Percentiles rank a stretch among this genome's conserved stretches.
Conservation (phyloP, 352 stramenopile species). For the Blastocystis sp. region DNA sequence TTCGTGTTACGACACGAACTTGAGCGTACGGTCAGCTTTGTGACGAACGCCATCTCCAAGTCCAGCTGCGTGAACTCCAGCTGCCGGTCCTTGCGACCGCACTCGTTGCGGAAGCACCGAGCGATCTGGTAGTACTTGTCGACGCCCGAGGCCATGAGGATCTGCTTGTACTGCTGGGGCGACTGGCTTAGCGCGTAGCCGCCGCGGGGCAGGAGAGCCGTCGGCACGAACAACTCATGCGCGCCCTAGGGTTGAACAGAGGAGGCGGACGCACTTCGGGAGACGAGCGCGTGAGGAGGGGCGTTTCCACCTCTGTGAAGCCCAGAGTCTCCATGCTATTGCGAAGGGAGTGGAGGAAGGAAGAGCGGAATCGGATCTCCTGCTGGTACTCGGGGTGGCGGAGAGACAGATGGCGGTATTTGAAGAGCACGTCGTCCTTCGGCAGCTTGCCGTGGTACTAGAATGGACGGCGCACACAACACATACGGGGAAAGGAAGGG, state of each 20-base stretch:
- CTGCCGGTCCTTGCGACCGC: slow-evolving; percentile 81
- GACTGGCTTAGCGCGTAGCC: slow-evolving; percentile 83
- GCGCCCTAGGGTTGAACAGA: slow-evolving; percentile 31
- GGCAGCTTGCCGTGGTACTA: slow-evolving; percentile 56
- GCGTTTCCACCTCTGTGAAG: slow-evolving; percentile 60
- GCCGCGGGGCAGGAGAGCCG: not conserved
- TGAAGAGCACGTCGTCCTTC: slow-evolving; percentile 43
- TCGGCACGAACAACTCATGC: slow-evolving; percentile 53
- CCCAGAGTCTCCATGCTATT: not conserved
- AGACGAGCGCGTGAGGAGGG: slow-evolving; percentile 33
- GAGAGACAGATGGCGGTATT: slow-evolving; percentile 59
- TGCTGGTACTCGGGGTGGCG: slow-evolving; percentile 32
- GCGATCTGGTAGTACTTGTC: slow-evolving; percentile 85
- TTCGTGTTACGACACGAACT: not conserved
- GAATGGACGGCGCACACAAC: not conserved
- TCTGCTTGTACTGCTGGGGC: slow-evolving; percentile 86
- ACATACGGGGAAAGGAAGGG: slow-evolving; percentile 46
- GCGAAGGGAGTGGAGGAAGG: slow-evolving; percentile 37
- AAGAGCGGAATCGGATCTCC: slow-evolving; percentile 4
- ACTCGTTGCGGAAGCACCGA: slow-evolving; percentile 84
- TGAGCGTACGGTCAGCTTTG: not conserved
- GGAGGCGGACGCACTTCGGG: slow-evolving; percentile 4
- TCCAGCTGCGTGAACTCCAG: slow-evolving; percentile 86
- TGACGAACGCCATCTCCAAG: slow-evolving; percentile 82
- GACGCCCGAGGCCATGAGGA: slow-evolving; percentile 83